Evolutionary conservation across 1,284 basidiomycete species (phyloP), one percentile per base, ranked within the genome.

Genomic region (Sporisorium sorghi): DNA sequence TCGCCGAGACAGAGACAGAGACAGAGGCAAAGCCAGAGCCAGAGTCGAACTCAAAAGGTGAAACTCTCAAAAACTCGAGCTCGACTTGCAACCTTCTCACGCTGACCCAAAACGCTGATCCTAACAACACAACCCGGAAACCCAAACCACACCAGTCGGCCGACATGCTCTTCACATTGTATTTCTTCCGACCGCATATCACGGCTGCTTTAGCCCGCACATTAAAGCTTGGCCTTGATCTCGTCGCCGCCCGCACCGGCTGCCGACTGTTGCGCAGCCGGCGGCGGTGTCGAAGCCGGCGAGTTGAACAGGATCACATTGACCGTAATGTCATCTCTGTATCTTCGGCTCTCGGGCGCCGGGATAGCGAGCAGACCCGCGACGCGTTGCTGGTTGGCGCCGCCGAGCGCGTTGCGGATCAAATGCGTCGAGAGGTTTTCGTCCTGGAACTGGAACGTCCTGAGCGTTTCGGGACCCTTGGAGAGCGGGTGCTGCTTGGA

Each of bases 331-430:
- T 80, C 82, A 48, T 84, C 82, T 24, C 80, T 69, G 58, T 79
- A 85, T 47, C 82, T 59, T 80, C 87, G 64, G 65, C 80, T 82
- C 93, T 88, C 59, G 91, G 93, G 92, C 6, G 92, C 88, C 23
- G 93, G 93, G 62, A 99, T 93, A 82, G 93, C 95, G 80, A 98
- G 86, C 71, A 92, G 81, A 82, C 89, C 89, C 23, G 90, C 88
- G 58, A 97, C 87, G 56, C 87, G 86, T 62, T 86, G 86, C 65
- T 89, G 87, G 82, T 97, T 90, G 0, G 90, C 93, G 19, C 95
- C 94, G 28, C 93, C 95, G 64, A 98, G 90, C 14, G 94, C 93
- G 82, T 99, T 99, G 72, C 96, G 88, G 69, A 98, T 94, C 37
- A 99, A 87, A 85, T 98, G 97, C 17, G 93, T 91, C 56, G 92